These are phyloP conservation scores for Paxillus involutus DNA, from an alignment of 768 basidiomycete genomes.

Conservation along the genomic window DNA sequence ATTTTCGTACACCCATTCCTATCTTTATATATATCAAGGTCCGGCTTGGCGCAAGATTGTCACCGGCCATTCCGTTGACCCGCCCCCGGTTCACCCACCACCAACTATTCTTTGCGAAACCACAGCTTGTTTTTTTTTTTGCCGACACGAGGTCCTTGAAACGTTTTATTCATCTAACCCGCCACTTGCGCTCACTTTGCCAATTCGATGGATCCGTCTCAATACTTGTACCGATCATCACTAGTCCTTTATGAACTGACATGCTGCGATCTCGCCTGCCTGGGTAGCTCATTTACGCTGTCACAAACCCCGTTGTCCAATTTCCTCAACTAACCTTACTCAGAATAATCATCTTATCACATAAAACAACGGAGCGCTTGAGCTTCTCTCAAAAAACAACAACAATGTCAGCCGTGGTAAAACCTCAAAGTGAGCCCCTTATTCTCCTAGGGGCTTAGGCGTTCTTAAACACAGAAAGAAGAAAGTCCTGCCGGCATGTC, in stretches of 20 bases:
- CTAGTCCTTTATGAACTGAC: slow-evolving; percentile 8
- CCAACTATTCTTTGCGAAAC: background rate
- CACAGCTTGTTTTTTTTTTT: slow-evolving; percentile 10
- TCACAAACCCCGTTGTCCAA: slow-evolving; percentile 9
- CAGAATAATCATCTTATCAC: slow-evolving; percentile 27
- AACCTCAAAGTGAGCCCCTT: slow-evolving; percentile 2
- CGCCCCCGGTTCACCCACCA: background rate
- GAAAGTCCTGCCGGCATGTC: slow-evolving; percentile 19
- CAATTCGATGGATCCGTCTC: slow-evolving; percentile 1
- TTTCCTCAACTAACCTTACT: slow-evolving; percentile 11
- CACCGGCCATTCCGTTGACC: slow-evolving; percentile 9
- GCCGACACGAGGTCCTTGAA: slow-evolving; percentile 25
- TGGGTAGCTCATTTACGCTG: slow-evolving; percentile 14
- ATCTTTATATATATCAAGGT: slow-evolving; percentile 17
- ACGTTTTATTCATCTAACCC: slow-evolving; percentile 36
- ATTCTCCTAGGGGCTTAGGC: slow-evolving; percentile 26
- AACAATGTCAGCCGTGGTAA: slow-evolving; percentile 9
- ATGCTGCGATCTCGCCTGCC: slow-evolving; percentile 26
- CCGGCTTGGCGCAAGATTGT: slow-evolving; percentile 25
- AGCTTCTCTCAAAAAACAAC: slow-evolving; percentile 8
- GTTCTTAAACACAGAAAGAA: slow-evolving; percentile 17
- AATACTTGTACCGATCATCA: slow-evolving; percentile 20
- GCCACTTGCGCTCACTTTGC: slow-evolving; percentile 26
- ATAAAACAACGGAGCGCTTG: slow-evolving; percentile 7
- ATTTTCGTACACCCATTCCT: background rate